Conservation (phyloP, 2,329 filamentous ascomycete species). For the Coniochaeta pulveracea region DNA sequence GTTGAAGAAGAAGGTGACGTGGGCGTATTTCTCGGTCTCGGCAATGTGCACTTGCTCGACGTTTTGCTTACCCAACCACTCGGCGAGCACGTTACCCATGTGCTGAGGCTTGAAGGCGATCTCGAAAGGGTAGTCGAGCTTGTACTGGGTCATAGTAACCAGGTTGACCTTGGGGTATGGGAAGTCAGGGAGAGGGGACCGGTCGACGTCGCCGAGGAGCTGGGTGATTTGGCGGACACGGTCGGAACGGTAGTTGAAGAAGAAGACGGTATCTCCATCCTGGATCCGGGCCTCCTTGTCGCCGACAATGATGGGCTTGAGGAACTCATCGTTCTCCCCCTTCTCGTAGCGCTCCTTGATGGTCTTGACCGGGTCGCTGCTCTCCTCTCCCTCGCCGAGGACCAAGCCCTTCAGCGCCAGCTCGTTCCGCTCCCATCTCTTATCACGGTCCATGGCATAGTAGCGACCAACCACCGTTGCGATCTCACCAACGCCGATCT, state of each 20-base stretch:
- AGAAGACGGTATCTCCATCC: constrained; percentile 90
- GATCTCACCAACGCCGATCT: constrained; percentile 77
- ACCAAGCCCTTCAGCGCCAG: constrained; percentile 80
- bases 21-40: constrained; percentile 98
- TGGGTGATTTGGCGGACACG: constrained; percentile 94
- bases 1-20: constrained; percentile 99
- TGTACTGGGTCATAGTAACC: constrained; percentile 98
- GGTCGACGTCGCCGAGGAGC: constrained; percentile 83
- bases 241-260: constrained; percentile 99
- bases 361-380: constrained; percentile 72
- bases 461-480: constrained; percentile 92
- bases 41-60: constrained; percentile 92
- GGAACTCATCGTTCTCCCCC: constrained; percentile 90
- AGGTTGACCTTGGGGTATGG: constrained; percentile 84
- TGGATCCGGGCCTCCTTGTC: constrained; percentile 79
- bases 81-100: constrained; percentile 97
- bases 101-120: constrained; percentile 88
- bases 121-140: constrained; percentile 84
- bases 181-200: constrained; percentile 83
- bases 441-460: constrained; percentile 99
- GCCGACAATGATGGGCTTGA: constrained; percentile 92
- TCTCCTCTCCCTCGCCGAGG: constrained; percentile 76
- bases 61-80: constrained; percentile 85
- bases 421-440: constrained; percentile 95
- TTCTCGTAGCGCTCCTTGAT: constrained; percentile 82